Percentiles rank a stretch among this genome's conserved stretches.
Evolutionary conservation across 768 basidiomycete genomes (phyloP).

Genomic region (Mycena latifolia): DNA sequence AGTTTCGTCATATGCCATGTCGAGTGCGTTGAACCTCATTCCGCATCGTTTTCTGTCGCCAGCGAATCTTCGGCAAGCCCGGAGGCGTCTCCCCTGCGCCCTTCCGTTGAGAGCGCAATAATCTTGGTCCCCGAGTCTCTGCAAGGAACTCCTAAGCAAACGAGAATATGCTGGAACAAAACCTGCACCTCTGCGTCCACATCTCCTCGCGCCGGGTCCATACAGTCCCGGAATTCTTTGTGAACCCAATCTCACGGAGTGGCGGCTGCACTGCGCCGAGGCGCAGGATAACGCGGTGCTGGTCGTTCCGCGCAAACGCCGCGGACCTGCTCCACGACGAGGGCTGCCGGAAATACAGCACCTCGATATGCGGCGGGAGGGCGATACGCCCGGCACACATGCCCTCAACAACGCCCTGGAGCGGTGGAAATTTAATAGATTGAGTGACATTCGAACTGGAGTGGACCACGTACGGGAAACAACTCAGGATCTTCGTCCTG

Average conservation of each 20-base stretch:
- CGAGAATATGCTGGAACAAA: too few relatives aligned
- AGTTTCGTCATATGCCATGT: too few relatives aligned
- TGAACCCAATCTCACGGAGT: not conserved
- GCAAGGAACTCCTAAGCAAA: too few relatives aligned
- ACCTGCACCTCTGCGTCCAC: not conserved
- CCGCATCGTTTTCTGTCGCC: too few relatives aligned
- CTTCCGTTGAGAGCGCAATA: too few relatives aligned
- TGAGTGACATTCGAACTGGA: not conserved
- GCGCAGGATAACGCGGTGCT: not conserved
- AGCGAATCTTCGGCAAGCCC: too few relatives aligned
- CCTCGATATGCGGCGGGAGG: not conserved
- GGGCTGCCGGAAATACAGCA: not conserved
- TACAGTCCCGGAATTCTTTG: not conserved
- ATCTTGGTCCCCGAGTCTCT: too few relatives aligned
- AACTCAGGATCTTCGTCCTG: not conserved
- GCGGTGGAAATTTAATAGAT: not conserved
- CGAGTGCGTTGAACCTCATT: too few relatives aligned
- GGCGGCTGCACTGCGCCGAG: not conserved
- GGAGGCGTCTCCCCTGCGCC: too few relatives aligned
- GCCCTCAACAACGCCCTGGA: not conserved
- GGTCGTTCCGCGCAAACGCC: not conserved
- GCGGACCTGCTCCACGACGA: not conserved
- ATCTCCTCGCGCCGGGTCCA: not conserved
- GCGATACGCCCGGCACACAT: not conserved
- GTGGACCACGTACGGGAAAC: not conserved